Percentiles rank a stretch among this genome's conserved stretches.
Conservation (phyloP, 179 eudicot species). For the Corrigiola litoralis region DNA sequence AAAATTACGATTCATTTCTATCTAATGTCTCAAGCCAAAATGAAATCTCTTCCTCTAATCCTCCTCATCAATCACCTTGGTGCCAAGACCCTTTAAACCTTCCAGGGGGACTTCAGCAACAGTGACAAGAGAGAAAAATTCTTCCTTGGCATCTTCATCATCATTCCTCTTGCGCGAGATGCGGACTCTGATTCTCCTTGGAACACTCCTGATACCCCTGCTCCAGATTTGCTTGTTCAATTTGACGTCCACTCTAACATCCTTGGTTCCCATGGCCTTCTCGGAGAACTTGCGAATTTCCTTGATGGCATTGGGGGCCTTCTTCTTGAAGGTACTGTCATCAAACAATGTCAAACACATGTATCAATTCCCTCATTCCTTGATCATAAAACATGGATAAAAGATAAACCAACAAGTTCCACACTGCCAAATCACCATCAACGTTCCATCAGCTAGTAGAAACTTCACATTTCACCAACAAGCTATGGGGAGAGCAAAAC, state of each 20-base stretch:
- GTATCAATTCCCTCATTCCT: neutral
- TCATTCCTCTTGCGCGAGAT: constrained; percentile 89
- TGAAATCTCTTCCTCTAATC: constrained; percentile 23
- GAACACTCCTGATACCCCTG: constrained; percentile 82
- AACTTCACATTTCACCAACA: no score
- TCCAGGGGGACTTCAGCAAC: constrained; percentile 75
- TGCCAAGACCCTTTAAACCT: constrained; percentile 79
- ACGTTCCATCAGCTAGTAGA: neutral
- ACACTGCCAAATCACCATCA: neutral
- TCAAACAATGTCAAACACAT: neutral
- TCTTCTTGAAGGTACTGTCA: constrained; percentile 93
- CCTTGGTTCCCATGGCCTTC: constrained; percentile 81
- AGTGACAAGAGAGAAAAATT: constrained; percentile 82
- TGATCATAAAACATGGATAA: no score
- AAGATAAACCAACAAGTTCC: neutral
- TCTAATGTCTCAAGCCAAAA: constrained; percentile 1
- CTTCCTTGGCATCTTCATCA: constrained; percentile 88
- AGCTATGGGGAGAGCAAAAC: no score
- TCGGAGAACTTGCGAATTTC: constrained; percentile 80
- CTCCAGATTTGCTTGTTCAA: constrained; percentile 84
- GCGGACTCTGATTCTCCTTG: constrained; percentile 76
- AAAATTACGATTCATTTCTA: constrained; percentile 3
- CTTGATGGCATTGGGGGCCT: constrained; percentile 89
- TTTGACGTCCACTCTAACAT: constrained; percentile 85
- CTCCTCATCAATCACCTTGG: constrained; percentile 77